Evolutionary conservation across 139 green algal genomes (phyloP).

Genomic region (Mesostigma viride): DNA sequence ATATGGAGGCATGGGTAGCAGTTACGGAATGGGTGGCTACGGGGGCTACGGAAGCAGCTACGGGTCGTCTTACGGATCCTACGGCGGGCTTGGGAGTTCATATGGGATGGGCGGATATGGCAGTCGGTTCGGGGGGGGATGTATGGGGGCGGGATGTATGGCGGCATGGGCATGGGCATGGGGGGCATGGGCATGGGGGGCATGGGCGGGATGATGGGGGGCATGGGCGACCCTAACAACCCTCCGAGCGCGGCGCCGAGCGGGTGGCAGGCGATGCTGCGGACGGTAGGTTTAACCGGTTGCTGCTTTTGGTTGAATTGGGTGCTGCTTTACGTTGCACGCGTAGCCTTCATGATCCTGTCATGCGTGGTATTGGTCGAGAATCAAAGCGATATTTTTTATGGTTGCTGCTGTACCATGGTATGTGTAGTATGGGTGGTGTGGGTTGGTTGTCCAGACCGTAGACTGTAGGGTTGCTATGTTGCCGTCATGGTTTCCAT

Average conservation of each 20-base stretch:
- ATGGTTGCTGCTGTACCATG: too few relatives aligned
- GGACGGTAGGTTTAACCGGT: conserved; percentile 53
- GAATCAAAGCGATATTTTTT: too few relatives aligned
- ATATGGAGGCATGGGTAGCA: conserved; percentile 19
- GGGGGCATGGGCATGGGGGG: conserved; percentile 11
- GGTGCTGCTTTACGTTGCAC: too few relatives aligned
- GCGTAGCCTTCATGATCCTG: background rate
- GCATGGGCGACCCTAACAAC: conserved; percentile 30
- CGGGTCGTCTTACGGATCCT: conserved; percentile 24
- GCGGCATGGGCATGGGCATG: conserved; percentile 11
- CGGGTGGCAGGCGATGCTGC: too few relatives aligned
- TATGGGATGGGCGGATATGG: conserved; percentile 4
- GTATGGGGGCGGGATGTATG: conserved; percentile 21
- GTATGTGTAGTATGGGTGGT: too few relatives aligned
- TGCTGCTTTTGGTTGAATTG: conserved; percentile 9
- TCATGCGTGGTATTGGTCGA: too few relatives aligned
- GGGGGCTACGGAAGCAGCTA: background rate
- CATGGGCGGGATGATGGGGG: conserved; percentile 11
- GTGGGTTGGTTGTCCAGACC: background rate
- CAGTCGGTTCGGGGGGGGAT: conserved; percentile 19
- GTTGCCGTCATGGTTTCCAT: background rate
- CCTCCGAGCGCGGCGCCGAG: conserved; percentile 39
- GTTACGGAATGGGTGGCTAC: conserved; percentile 4
- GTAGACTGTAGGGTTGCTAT: conserved; percentile 7
- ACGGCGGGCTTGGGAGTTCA: conserved; percentile 16